These are phyloP conservation scores for Dothistroma septosporum DNA, from an alignment of 2,329 filamentous ascomycete species.

Conservation along the genomic window DNA sequence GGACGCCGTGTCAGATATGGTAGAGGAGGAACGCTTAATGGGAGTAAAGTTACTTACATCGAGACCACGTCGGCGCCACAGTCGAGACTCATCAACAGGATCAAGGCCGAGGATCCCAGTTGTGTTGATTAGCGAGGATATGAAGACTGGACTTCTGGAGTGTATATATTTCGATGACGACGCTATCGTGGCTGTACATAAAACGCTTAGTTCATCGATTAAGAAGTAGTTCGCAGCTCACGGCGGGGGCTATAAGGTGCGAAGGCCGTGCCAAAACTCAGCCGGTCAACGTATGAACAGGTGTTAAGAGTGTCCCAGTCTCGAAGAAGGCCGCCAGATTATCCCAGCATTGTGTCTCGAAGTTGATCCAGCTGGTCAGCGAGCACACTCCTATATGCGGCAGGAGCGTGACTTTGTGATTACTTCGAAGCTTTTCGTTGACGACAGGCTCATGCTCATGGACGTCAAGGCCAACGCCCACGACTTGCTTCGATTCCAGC, in stretches of 20 bases:
- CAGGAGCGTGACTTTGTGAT: constrained; percentile 33
- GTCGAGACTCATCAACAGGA: constrained; percentile 9
- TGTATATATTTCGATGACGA: background rate
- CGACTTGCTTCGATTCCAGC: constrained; percentile 48
- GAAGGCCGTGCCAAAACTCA: background rate
- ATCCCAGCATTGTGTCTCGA: constrained; percentile 10
- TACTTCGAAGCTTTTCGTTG: constrained; percentile 38
- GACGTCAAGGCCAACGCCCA: constrained; percentile 58
- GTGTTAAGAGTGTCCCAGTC: constrained; percentile 4
- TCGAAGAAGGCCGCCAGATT: constrained; percentile 12
- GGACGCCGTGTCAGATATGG: constrained; percentile 63
- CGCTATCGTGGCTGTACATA: background rate
- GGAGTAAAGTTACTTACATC: constrained; percentile 11
- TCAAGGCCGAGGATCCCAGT: constrained; percentile 3
- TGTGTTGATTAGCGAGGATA: background rate
- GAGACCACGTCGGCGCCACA: constrained; percentile 10
- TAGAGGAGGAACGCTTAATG: constrained; percentile 61
- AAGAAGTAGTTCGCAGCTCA: background rate
- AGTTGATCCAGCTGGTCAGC: constrained; percentile 4
- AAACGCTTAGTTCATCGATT: background rate
- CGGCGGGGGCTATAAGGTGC: background rate
- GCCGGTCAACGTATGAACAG: background rate
- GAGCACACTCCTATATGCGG: constrained; percentile 12
- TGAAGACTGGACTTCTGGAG: background rate
- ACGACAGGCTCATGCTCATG: constrained; percentile 56